phyloP scores from a whole-genome alignment of 805 yeast species.

The Nakazawaea pomicola region DNA sequence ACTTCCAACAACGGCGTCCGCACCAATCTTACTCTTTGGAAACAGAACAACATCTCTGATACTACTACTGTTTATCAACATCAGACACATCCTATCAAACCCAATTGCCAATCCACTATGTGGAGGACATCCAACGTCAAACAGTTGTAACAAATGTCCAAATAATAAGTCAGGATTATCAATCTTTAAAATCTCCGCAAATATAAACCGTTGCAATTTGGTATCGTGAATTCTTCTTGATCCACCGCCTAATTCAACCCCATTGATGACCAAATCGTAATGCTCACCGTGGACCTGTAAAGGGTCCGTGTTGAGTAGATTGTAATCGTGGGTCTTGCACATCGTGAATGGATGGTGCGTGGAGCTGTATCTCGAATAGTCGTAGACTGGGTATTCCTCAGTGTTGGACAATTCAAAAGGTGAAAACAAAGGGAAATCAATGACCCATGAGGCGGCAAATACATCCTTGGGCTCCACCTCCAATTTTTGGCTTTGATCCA shows the following conservation, averaged over 20 bases:
- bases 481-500: too few species aligned
- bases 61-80: slow-evolving; percentile 70
- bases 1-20: slow-evolving; percentile 82
- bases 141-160: slow-evolving; percentile 80
- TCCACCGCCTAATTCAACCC: slow-evolving; percentile 97
- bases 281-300: slow-evolving; percentile 79
- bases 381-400: slow-evolving; percentile 58
- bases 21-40: slow-evolving; percentile 87
- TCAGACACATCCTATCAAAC: slow-evolving; percentile 88
- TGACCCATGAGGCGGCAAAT: slow-evolving; percentile 77
- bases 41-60: slow-evolving; percentile 94
- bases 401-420: slow-evolving; percentile 46
- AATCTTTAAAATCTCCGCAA: slow-evolving; percentile 60
- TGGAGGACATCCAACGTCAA: slow-evolving; percentile 93
- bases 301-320: slow-evolving; percentile 48
- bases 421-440: slow-evolving; percentile 87
- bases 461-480: slow-evolving; percentile 29
- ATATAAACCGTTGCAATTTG: slow-evolving; percentile 65
- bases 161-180: slow-evolving; percentile 56
- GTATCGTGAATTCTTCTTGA: slow-evolving; percentile 92
- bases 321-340: slow-evolving; percentile 70
- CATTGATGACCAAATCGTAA: slow-evolving; percentile 89
- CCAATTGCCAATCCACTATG: slow-evolving; percentile 98
- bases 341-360: slow-evolving; percentile 98
- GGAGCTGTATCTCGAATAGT: slow-evolving; percentile 43